phyloP scores from a whole-genome alignment of 202 grass and related monocot species.

The Saccharum hybrid region DNA sequence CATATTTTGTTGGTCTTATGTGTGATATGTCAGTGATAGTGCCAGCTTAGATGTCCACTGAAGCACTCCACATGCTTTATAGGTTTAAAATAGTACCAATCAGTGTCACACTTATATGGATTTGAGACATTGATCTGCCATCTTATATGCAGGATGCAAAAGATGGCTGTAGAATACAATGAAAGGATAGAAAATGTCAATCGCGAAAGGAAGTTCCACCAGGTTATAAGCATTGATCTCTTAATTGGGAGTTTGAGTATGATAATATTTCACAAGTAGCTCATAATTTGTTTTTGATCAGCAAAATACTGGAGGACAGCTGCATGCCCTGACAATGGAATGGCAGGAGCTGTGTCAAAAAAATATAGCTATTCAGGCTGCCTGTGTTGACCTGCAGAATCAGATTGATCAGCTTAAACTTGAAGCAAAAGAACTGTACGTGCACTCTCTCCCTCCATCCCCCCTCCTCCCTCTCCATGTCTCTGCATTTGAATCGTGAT shows the following conservation, averaged over 20 bases:
- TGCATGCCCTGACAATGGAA: constrained; percentile 79
- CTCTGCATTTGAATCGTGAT: constrained; percentile 30
- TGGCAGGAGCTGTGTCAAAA: constrained; percentile 94
- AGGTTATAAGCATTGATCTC: constrained; percentile 49
- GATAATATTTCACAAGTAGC: not conserved
- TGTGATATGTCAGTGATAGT: constrained; percentile 8
- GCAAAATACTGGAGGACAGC: constrained; percentile 89
- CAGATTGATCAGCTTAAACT: constrained; percentile 73
- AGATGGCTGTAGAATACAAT: constrained; percentile 78
- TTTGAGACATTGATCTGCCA: constrained; percentile 10
- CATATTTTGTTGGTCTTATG: not conserved
- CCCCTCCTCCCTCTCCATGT: not conserved
- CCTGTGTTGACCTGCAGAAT: constrained; percentile 78
- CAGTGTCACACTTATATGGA: constrained; percentile 2
- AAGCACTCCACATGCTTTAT: constrained; percentile 18
- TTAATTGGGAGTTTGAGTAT: constrained; percentile 18
- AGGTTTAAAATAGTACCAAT: not conserved
- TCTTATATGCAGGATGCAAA: constrained; percentile 72
- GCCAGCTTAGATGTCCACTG: constrained; percentile 14
- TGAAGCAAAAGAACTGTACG: constrained; percentile 80
- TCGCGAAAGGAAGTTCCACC: constrained; percentile 94
- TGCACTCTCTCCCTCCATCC: not conserved
- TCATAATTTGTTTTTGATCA: constrained; percentile 49
- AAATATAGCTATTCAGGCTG: constrained; percentile 85
- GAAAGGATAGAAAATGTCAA: constrained; percentile 94